phyloP scores from a whole-genome alignment of 2,329 filamentous ascomycete species.

The Zymoseptoria passerinii region DNA sequence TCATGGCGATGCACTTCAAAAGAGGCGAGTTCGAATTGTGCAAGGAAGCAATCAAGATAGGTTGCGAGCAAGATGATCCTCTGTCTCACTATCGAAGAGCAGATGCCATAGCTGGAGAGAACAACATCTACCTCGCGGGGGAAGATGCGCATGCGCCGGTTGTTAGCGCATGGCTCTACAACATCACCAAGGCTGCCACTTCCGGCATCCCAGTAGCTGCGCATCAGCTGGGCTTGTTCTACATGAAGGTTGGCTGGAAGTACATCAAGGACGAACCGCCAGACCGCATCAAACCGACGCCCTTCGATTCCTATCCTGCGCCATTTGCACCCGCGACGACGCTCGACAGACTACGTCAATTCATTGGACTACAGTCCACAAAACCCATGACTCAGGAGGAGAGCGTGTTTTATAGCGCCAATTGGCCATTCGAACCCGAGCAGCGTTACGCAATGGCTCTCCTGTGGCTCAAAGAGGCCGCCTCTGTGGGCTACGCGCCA shows the following conservation, averaged over 20 bases:
- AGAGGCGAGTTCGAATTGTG: conserved; percentile 5
- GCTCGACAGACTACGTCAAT: neutral
- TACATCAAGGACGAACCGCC: conserved; percentile 30
- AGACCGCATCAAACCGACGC: conserved; percentile 26
- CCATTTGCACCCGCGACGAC: neutral
- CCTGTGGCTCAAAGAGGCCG: conserved; percentile 22
- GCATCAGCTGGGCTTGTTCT: conserved; percentile 34
- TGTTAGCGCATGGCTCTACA: conserved; percentile 33
- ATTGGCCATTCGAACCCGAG: conserved; percentile 20
- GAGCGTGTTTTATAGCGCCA: conserved; percentile 21
- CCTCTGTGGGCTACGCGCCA: conserved; percentile 18
- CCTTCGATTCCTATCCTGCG: conserved; percentile 26
- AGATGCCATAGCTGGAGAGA: conserved; percentile 19
- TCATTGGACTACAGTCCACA: conserved; percentile 4
- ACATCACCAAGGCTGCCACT: conserved; percentile 39
- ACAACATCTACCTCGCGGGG: neutral
- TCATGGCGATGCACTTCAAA: conserved; percentile 19
- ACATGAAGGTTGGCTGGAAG: conserved; percentile 26
- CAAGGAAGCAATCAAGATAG: conserved; percentile 28
- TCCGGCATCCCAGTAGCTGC: conserved; percentile 33
- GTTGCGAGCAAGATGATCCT: conserved; percentile 36
- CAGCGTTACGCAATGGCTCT: conserved; percentile 20
- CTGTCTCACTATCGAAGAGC: conserved; percentile 34
- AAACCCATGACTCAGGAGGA: conserved; percentile 9
- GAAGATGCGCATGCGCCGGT: neutral